Conservation (phyloP, 495 filamentous ascomycete species). For the Aspergillus sclerotiicarbonarius region DNA sequence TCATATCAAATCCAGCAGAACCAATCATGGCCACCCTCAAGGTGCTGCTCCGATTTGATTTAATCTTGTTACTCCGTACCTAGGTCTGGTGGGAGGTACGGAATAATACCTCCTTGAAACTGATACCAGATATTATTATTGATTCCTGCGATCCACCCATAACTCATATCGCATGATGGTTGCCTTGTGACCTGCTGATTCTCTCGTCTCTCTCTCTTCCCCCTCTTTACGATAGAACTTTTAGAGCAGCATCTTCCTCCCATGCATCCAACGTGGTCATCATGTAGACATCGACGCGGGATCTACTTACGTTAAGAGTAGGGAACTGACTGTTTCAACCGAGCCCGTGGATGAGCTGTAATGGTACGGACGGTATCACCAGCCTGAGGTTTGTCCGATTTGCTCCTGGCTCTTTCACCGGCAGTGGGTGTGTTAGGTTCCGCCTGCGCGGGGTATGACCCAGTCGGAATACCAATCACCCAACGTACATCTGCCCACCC, state of each 20-base stretch:
- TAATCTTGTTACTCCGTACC: not conserved
- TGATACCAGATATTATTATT: constrained; percentile 11
- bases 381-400: too few relatives aligned
- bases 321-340: too few relatives aligned
- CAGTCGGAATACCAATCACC: constrained; percentile 31
- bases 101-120: constrained; percentile 2
- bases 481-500: constrained; percentile 5
- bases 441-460: constrained; percentile 37
- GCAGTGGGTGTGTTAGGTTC: constrained; percentile 23
- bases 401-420: constrained; percentile 15
- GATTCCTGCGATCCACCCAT: constrained; percentile 8
- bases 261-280: too few relatives aligned
- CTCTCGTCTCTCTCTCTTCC: not conserved
- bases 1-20: not conserved
- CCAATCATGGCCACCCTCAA: not conserved
- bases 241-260: too few relatives aligned
- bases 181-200: constrained; percentile 9
- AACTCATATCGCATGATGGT: constrained; percentile 9
- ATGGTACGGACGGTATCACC: too few relatives aligned
- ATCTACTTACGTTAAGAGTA: too few relatives aligned
- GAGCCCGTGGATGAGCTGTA: too few relatives aligned
- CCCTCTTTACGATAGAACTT: too few relatives aligned
- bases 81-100: not conserved
- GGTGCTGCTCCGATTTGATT: not conserved
- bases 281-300: too few relatives aligned